Evolutionary conservation across 257 asterid species (phyloP), one percentile per base, ranked within the genome.

Genomic region (Henckelia pumila): DNA sequence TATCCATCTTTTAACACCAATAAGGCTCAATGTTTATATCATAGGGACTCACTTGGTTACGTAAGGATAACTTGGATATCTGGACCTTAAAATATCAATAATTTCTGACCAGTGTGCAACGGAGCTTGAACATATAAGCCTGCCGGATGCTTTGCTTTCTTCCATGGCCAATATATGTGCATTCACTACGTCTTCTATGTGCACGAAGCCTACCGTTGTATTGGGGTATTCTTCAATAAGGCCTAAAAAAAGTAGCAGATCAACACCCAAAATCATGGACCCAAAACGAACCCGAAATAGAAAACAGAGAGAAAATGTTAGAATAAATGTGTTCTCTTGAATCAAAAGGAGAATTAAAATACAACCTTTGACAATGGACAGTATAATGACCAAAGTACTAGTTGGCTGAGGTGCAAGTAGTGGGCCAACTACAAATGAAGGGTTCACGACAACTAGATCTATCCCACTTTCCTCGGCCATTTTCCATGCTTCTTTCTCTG

Each of bases 81-180:
- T 88, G 55, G 79, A 70, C 73, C 77, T 82, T 50, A 94, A 72
- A 86, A 84, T 82, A 35, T 82, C 62, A 70, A 91, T 87, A 72
- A 94, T 84, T 37, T 91, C 82, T 0, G 97, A 85, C 92, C 91
- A 90, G 44, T 94, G 99, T 56, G 86, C 92, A 28, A 94, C 97
- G 13, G 95, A 28, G 76, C 67, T 76, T 5, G 97, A 91, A 68
- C 96, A 91, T 29, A 94, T 66, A 26, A 88, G 82, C 67, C 99
- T 88, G 32, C 97, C 99, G 4, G 86, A 81, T 52, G 99, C 92
- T 68, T 71, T 70, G 14, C 68, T 76, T 69, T 83, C 82, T 71
- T 85, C 96, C 99, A 91, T 94, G 6, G 95, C 99, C 61, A 88
- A 73, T 56, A 94, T 65, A 69, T 94, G 99, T 20, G 96, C 95